Evolutionary conservation across 192 early-diverging fungal species (phyloP).

Genomic region (Coemansia sp.): DNA sequence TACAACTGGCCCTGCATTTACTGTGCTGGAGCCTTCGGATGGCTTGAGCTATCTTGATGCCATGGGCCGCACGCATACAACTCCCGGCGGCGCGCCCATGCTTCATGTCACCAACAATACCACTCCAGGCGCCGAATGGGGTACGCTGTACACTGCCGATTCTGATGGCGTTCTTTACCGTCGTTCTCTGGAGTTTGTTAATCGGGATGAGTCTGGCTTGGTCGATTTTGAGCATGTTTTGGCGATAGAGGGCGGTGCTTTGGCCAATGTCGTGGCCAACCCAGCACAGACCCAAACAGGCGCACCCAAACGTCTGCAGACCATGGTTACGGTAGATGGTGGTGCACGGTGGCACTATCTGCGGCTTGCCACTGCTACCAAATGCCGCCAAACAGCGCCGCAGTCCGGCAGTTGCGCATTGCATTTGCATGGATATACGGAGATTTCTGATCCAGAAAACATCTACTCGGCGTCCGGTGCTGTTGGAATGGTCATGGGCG

Average conservation of each 20-base stretch:
- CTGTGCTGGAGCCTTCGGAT: slow-evolving; percentile 66
- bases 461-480: slow-evolving; percentile 79
- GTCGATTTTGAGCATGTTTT: slow-evolving; percentile 92
- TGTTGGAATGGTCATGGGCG: slow-evolving; percentile 85
- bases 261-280: slow-evolving; percentile 81
- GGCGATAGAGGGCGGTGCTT: slow-evolving; percentile 78
- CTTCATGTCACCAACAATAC: slow-evolving; percentile 64
- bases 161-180: slow-evolving; percentile 84
- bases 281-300: slow-evolving; percentile 53
- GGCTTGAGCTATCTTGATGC: slow-evolving; percentile 44
- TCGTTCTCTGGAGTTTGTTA: slow-evolving; percentile 65
- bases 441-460: slow-evolving; percentile 70
- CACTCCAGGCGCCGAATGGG: slow-evolving; percentile 63
- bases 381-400: slow-evolving; percentile 53
- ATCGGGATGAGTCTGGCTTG: slow-evolving; percentile 68
- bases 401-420: slow-evolving; percentile 58
- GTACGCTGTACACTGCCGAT: slow-evolving; percentile 88
- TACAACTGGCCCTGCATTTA: slow-evolving; percentile 60
- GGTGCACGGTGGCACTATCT: slow-evolving; percentile 71
- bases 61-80: slow-evolving; percentile 30
- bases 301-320: slow-evolving; percentile 61
- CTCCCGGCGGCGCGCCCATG: slow-evolving; percentile 58
- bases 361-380: slow-evolving; percentile 26
- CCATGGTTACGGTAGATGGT: slow-evolving; percentile 78
- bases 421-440: slow-evolving; percentile 86